phyloP scores from a whole-genome alignment of 305 asterid species.

The Solanum chacoense region DNA sequence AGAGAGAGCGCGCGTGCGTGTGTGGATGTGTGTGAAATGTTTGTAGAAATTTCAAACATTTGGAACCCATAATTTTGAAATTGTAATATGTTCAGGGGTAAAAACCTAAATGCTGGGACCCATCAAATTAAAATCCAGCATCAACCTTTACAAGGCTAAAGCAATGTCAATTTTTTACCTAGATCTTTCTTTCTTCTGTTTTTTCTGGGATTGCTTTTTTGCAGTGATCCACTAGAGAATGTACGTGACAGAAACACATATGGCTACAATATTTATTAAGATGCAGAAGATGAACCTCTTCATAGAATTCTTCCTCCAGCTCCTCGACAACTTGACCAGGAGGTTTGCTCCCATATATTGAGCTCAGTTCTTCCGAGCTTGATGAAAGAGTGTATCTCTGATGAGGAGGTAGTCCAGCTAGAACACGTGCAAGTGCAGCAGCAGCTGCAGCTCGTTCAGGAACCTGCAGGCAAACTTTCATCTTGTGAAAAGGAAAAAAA shows the following conservation, averaged over 20 bases:
- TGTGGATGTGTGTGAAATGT: background rate
- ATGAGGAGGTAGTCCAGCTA: constrained; percentile 91
- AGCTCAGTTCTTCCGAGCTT: constrained; percentile 80
- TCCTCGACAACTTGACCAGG: constrained; percentile 48
- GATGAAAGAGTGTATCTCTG: constrained; percentile 70
- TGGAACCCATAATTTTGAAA: background rate
- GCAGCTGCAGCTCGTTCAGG: constrained; percentile 99
- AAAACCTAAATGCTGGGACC: background rate
- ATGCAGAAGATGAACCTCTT: constrained; percentile 50
- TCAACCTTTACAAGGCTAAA: background rate
- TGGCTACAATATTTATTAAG: background rate
- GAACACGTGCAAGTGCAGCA: constrained; percentile 91
- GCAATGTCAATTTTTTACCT: background rate
- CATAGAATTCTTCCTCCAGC: constrained; percentile 81
- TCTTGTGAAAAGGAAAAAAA: background rate
- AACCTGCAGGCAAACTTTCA: constrained; percentile 36
- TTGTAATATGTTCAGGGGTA: background rate
- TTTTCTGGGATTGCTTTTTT: background rate
- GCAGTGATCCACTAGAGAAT: constrained; percentile 6
- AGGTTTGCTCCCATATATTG: constrained; percentile 72
- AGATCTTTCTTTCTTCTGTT: background rate
- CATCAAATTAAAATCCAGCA: background rate
- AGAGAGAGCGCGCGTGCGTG: background rate
- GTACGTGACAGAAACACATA: constrained; percentile 9
- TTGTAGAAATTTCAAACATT: background rate